Conservation (phyloP, 768 basidiomycete species). For the Panus rudis region DNA sequence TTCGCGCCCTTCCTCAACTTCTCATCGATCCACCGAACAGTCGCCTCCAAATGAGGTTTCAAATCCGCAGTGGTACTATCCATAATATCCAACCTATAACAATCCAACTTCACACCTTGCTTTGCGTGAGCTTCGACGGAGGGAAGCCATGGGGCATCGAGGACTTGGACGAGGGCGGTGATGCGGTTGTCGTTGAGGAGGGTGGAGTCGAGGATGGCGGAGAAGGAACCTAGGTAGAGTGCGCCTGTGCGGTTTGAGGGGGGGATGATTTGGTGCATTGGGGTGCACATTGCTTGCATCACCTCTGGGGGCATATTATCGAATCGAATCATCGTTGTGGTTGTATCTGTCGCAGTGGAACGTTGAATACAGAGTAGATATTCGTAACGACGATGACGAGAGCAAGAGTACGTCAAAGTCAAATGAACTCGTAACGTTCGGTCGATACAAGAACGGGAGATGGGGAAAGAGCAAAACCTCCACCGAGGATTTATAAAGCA, state of each 20-base stretch:
- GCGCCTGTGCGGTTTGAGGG: slow-evolving; percentile 34
- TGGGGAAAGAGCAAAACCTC: too few species aligned
- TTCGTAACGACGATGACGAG: too few species aligned
- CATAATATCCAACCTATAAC: slow-evolving; percentile 61
- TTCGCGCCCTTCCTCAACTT: slow-evolving; percentile 54
- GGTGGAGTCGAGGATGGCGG: slow-evolving; percentile 49
- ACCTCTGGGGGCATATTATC: slow-evolving; percentile 68
- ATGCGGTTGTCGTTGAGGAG: slow-evolving; percentile 44
- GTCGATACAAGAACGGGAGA: too few species aligned
- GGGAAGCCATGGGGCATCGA: slow-evolving; percentile 61
- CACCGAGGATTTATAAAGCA: too few species aligned
- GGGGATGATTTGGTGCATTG: slow-evolving; percentile 69
- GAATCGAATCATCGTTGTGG: slow-evolving; percentile 62
- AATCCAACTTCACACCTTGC: slow-evolving; percentile 27
- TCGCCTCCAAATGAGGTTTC: slow-evolving; percentile 59
- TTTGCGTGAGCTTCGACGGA: slow-evolving; percentile 24
- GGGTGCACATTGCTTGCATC: slow-evolving; percentile 79
- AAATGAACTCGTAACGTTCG: too few species aligned
- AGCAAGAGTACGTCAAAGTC: too few species aligned
- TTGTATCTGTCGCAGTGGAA: too few species aligned
- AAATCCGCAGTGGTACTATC: slow-evolving; percentile 59
- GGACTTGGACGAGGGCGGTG: slow-evolving; percentile 57
- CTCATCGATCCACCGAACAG: slow-evolving; percentile 59
- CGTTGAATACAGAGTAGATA: too few species aligned
- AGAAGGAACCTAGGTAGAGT: slow-evolving; percentile 65